Evolutionary conservation across 306 rosid species (phyloP).

Genomic region (Carpinus viminea): DNA sequence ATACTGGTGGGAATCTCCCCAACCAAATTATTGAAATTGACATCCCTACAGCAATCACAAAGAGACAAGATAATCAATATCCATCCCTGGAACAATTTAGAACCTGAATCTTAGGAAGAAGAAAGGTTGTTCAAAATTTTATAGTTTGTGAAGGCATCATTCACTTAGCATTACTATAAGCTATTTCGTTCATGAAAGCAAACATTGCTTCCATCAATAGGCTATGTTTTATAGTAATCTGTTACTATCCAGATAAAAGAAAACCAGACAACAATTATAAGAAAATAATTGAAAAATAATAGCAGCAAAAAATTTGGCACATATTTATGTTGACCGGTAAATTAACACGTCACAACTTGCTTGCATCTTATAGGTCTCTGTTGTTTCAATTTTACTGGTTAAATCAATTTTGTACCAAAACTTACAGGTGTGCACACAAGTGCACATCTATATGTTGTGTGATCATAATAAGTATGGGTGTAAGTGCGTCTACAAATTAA

Average conservation of each 20-base stretch:
- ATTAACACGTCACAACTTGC: not conserved
- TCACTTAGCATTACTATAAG: not conserved
- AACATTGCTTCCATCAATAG: not conserved
- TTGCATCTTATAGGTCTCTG: not conserved
- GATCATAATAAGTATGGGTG: not conserved
- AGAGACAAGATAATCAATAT: constrained; percentile 9
- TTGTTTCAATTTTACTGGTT: not conserved
- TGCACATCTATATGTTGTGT: not conserved
- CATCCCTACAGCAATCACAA: constrained; percentile 57
- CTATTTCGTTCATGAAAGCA: not conserved
- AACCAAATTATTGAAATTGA: constrained; percentile 76
- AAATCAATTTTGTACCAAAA: not conserved
- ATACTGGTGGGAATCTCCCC: constrained; percentile 63
- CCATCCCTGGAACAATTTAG: constrained; percentile 3
- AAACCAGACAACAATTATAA: not conserved
- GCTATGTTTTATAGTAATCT: not conserved
- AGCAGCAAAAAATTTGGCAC: not conserved
- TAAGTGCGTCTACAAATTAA: not conserved
- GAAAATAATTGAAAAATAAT: not conserved
- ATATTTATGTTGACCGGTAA: not conserved
- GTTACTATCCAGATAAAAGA: not conserved
- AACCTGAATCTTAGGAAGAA: not conserved
- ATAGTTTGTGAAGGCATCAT: not conserved
- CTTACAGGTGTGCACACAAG: not conserved
- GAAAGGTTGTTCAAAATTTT: not conserved